These are phyloP conservation scores for Pichia heedii DNA, from an alignment of 805 yeast genomes.

Conservation along the genomic window DNA sequence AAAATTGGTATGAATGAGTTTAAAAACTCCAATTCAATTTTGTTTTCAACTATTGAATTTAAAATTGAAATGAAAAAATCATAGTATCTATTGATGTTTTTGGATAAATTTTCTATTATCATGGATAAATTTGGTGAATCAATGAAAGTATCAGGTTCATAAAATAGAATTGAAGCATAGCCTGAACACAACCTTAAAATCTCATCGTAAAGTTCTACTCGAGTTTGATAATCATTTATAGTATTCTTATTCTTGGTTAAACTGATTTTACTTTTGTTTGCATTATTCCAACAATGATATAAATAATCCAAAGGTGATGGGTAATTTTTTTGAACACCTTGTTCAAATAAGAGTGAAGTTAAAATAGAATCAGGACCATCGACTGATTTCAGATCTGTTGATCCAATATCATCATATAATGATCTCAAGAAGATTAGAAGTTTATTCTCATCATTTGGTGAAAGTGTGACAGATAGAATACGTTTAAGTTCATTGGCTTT, in stretches of 20 bases:
- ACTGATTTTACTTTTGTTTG: conserved; percentile 34
- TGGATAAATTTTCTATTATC: conserved; percentile 20
- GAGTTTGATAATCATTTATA: conserved; percentile 25
- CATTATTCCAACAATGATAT: conserved; percentile 34
- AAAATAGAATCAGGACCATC: conserved; percentile 41
- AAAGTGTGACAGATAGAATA: conserved; percentile 29
- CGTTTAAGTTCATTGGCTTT: conserved; percentile 28
- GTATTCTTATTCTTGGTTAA: conserved; percentile 31
- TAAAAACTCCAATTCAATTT: conserved; percentile 49
- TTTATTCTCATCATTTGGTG: conserved; percentile 17
- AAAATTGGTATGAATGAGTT: conserved; percentile 41
- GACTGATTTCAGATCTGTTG: conserved; percentile 15
- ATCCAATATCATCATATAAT: conserved; percentile 16
- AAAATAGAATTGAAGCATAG: conserved; percentile 61
- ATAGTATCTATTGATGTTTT: conserved; percentile 25
- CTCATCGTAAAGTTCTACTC: conserved; percentile 36
- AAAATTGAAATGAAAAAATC: conserved; percentile 47
- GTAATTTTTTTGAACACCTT: conserved; percentile 31
- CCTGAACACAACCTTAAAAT: conserved; percentile 43
- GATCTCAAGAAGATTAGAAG: conserved; percentile 17
- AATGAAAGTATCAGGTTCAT: conserved; percentile 54
- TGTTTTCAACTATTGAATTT: conserved; percentile 56
- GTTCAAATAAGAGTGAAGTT: conserved; percentile 47
- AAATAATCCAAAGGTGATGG: conserved; percentile 38
- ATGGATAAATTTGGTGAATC: conserved; percentile 29